Evolutionary conservation across 164 flowering plant species (phyloP), one percentile per base, ranked within the genome.

Genomic region (Piper betle): DNA sequence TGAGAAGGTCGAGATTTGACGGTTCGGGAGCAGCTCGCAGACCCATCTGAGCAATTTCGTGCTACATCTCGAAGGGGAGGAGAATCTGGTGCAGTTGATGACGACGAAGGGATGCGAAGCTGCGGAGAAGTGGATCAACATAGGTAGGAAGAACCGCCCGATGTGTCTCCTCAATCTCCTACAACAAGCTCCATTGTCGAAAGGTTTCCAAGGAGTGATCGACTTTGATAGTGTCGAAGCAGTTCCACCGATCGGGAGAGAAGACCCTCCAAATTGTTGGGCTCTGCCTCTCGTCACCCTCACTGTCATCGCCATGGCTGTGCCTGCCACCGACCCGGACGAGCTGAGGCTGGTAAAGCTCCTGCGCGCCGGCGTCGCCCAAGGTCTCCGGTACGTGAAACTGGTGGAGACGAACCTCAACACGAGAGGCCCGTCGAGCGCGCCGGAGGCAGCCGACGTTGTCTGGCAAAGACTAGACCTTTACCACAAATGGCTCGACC

Each of bases 231-330:
- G 73, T 59, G 33, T 25, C 33, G 58, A 63, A n/a, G 55, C 59
- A 42, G 78, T 86, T 58, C 73, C 77, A 19, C 69, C 75, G 39
- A 59, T 84, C 16, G 73, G 55, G 1, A 11, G 16, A 8, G 77
- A 60, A 66, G 82, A 79, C 37, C 79, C 86, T 62, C 81, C 81
- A 0, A 78, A 81, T 25, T 72, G 79, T 64, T 87, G 90, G 94
- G 79, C 83, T 62, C 84, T 87, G 55, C 83, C 90, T 19, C 58
- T 84, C 33, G 86, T 77, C 67, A 84, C 90, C 60, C 74, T 87
- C 39, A 67, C 81, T n/a, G 74, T 77, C 73, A 81, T 84, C 56
- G 82, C 82, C 39, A 57, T 82, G 33, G 78, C 90, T 56, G 74
- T 80, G 50, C 85, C 86, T 17, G 61, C 63, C 60, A 69, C 73